Conservation (phyloP, 148 eudicot species). For the Nepenthes gracilis region DNA sequence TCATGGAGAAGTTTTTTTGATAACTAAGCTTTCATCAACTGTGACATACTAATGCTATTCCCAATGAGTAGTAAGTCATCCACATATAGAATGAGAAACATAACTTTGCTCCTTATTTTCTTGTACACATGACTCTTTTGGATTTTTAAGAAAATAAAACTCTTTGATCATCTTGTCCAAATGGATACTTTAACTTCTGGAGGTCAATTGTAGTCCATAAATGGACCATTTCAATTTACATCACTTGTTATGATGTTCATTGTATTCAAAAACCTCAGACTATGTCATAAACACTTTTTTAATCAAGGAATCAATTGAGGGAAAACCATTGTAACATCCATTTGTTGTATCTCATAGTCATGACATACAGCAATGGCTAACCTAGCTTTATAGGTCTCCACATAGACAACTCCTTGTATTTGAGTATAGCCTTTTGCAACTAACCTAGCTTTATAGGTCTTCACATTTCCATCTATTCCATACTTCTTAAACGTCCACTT, state of each 20-base stretch:
- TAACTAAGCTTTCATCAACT: neutral
- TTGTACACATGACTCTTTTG: neutral
- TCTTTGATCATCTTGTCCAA: neutral
- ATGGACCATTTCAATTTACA: neutral
- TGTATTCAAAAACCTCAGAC: neutral
- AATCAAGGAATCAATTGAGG: too few relatives aligned
- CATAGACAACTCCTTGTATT: neutral
- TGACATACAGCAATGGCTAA: neutral
- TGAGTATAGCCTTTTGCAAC: neutral
- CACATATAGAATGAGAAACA: neutral
- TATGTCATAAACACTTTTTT: neutral
- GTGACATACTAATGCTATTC: neutral
- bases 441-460: neutral
- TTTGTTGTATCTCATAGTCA: too few relatives aligned
- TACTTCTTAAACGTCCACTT: neutral
- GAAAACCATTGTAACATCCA: too few relatives aligned
- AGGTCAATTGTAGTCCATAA: neutral
- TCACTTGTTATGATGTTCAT: neutral
- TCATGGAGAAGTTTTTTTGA: neutral
- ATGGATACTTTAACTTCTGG: neutral
- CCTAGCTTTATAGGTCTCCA: neutral
- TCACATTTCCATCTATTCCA: neutral
- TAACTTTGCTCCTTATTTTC: neutral
- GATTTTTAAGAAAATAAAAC: neutral
- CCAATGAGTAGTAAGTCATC: neutral